Evolutionary conservation across 768 basidiomycete species (phyloP).

Genomic region (Mycena capillaripes): DNA sequence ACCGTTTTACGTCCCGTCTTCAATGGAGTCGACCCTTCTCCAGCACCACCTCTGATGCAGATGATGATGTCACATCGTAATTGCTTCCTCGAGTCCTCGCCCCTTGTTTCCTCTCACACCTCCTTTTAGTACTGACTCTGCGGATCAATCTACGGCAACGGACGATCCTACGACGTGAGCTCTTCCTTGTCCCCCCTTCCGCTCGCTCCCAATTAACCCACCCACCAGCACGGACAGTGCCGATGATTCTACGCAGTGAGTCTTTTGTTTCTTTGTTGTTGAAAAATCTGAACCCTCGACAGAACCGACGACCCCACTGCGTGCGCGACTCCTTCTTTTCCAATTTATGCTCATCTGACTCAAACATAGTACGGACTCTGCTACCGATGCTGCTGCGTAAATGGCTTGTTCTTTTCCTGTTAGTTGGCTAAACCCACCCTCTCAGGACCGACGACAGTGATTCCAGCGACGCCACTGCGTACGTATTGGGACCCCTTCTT

Average conservation of each 20-base stretch:
- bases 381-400: background rate
- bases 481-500: background rate
- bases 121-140: background rate
- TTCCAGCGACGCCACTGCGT: slow-evolving; percentile 4
- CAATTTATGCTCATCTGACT: background rate
- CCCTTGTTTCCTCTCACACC: background rate
- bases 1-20: background rate
- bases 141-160: background rate
- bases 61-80: background rate
- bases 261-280: background rate
- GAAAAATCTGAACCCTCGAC: background rate
- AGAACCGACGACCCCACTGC: background rate
- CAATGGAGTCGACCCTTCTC: background rate
- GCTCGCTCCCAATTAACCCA: background rate
- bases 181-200: background rate
- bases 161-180: slow-evolving; percentile 5
- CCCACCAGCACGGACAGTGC: background rate
- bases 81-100: background rate
- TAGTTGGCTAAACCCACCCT: background rate
- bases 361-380: slow-evolving; percentile 5
- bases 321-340: background rate
- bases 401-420: background rate
- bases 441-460: slow-evolving; percentile 14
- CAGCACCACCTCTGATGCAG: background rate
- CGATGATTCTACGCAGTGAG: background rate